A percentile compares a stretch with the other conserved stretches of the same genome.
phyloP scores from a whole-genome alignment of 2,329 filamentous ascomycete species.

The Trichoderma sp. region DNA sequence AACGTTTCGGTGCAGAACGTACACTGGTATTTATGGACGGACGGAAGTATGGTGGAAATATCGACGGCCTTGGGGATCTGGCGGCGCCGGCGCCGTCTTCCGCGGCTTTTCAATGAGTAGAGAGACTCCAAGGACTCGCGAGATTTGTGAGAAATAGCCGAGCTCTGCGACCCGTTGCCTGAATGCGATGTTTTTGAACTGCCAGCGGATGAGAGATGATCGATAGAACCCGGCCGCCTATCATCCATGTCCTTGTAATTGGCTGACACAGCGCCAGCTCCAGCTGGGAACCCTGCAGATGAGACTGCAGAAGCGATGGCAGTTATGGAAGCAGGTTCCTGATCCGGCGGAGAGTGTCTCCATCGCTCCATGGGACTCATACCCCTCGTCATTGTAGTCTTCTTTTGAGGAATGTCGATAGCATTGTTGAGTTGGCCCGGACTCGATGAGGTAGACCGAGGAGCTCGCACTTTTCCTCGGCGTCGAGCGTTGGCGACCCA shows the following conservation, averaged over 20 bases:
- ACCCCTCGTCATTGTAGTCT: background rate
- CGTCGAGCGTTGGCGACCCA: slow-evolving; percentile 86
- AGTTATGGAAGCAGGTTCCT: slow-evolving; percentile 31
- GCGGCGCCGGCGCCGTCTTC: slow-evolving; percentile 7
- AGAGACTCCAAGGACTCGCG: background rate
- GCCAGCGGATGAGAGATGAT: background rate
- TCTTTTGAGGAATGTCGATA: slow-evolving; percentile 1
- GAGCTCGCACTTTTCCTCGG: slow-evolving; percentile 60
- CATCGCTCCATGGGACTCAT: slow-evolving; percentile 32
- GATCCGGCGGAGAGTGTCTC: slow-evolving; percentile 32
- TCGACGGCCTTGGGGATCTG: background rate
- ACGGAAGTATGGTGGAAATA: background rate
- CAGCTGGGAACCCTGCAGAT: background rate
- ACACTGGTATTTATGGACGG: slow-evolving; percentile 35
- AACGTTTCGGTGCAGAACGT: slow-evolving; percentile 48
- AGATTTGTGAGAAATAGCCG: background rate
- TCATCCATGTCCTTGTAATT: background rate
- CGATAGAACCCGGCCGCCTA: background rate
- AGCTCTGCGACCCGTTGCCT: background rate
- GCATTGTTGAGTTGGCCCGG: slow-evolving; percentile 37
- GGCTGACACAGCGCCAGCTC: background rate
- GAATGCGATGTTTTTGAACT: slow-evolving; percentile 5
- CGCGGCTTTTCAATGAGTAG: background rate
- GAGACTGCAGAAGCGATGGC: slow-evolving; percentile 29
- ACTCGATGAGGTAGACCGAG: background rate